Evolutionary conservation across 2,329 filamentous ascomycete genomes (phyloP).

Genomic region (Lomentospora prolificans): DNA sequence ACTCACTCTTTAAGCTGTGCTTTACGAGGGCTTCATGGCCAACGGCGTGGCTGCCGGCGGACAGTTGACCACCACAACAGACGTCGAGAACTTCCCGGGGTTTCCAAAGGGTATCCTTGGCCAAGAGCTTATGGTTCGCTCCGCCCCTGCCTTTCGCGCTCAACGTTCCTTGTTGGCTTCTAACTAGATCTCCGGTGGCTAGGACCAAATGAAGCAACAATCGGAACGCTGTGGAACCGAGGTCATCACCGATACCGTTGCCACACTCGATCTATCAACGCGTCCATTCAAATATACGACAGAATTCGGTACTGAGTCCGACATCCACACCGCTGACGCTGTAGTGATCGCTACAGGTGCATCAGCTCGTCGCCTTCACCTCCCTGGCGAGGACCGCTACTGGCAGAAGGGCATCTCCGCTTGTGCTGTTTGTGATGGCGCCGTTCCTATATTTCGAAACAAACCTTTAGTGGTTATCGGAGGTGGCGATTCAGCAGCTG

Average conservation of each 20-base stretch:
- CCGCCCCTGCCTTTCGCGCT: neutral
- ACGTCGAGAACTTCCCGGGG: constrained; percentile 96
- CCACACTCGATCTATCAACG: constrained; percentile 71
- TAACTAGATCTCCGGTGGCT: neutral
- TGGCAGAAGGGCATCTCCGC: constrained; percentile 97
- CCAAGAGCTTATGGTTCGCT: constrained; percentile 66
- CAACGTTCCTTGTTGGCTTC: neutral
- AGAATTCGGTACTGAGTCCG: constrained; percentile 72
- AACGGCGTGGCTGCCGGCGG: constrained; percentile 94
- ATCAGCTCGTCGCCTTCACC: constrained; percentile 72
- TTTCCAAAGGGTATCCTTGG: constrained; percentile 88
- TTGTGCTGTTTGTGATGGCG: constrained; percentile 95
- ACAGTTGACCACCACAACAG: constrained; percentile 95
- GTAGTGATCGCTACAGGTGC: constrained; percentile 94
- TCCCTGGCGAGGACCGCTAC: constrained; percentile 86
- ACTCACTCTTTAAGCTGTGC: constrained; percentile 46
- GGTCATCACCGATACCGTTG: constrained; percentile 87
- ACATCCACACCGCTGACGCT: constrained; percentile 79
- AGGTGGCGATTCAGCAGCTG: constrained; percentile 90
- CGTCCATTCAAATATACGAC: constrained; percentile 90
- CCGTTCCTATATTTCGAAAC: constrained; percentile 93
- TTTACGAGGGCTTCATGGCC: constrained; percentile 97
- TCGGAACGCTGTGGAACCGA: constrained; percentile 86
- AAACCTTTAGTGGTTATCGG: constrained; percentile 94
- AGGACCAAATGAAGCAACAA: constrained; percentile 86